Conservation (phyloP, 495 filamentous ascomycete species). For the Penicillium turbatum region DNA sequence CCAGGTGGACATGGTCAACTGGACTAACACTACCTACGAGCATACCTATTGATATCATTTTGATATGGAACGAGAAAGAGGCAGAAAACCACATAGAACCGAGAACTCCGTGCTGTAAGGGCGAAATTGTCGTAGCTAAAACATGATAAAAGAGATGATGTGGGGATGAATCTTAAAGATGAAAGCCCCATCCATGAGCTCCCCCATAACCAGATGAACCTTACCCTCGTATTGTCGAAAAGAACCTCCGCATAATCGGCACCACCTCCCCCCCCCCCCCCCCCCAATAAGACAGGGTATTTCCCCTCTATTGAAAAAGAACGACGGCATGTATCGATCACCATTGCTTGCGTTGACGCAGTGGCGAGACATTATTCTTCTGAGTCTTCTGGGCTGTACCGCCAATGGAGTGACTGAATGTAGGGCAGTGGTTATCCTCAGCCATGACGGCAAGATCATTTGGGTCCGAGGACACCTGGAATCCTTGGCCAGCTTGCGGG, state of each 20-base stretch:
- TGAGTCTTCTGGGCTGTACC: conserved; percentile 12
- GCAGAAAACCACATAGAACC: background rate
- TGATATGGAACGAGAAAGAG: background rate
- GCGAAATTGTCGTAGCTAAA: background rate
- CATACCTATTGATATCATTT: background rate
- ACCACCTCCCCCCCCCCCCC: too few species aligned
- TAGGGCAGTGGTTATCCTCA: conserved; percentile 39
- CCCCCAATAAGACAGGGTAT: too few species aligned
- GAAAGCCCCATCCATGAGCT: background rate
- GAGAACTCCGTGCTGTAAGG: background rate
- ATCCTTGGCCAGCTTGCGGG: conserved; percentile 59
- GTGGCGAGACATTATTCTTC: background rate
- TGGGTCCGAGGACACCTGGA: conserved; percentile 29
- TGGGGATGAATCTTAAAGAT: background rate
- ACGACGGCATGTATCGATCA: background rate
- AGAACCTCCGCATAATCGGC: too few species aligned
- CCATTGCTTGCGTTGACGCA: background rate
- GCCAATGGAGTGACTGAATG: conserved; percentile 43
- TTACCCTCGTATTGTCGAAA: background rate
- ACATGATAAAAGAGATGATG: background rate
- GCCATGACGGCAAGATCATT: conserved; percentile 41
- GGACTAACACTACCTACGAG: too few species aligned
- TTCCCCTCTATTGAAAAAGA: background rate
- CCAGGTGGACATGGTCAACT: too few species aligned
- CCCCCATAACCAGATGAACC: too few species aligned